These are phyloP conservation scores for Diospyros lotus DNA, from an alignment of 148 eudicot genomes.

Conservation along the genomic window DNA sequence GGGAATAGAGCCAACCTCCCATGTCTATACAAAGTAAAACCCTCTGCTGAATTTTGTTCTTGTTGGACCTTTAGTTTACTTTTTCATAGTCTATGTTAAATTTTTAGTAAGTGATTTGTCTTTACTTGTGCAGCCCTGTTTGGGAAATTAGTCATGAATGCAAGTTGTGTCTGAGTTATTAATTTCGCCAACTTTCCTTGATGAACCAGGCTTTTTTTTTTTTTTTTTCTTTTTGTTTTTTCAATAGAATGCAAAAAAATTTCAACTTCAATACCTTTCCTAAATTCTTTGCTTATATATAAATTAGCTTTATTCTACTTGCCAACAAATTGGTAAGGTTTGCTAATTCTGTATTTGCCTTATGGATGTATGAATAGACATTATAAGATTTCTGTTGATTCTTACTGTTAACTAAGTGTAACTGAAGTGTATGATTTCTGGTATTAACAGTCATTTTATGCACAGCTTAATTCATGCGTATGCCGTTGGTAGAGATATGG, in stretches of 20 bases:
- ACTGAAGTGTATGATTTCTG: constrained; percentile 3
- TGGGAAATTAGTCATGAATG: neutral
- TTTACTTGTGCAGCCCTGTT: neutral
- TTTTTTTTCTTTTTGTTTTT: neutral
- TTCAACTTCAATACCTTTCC: neutral
- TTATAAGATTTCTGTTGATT: neutral
- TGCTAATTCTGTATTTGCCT: neutral
- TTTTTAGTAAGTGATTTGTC: neutral
- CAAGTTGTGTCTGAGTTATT: neutral
- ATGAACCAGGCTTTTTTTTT: neutral
- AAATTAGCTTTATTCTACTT: neutral
- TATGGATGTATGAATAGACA: neutral
- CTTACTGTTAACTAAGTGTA: neutral
- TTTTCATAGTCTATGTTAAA: neutral
- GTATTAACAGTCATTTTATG: constrained; percentile 27
- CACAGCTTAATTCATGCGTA: constrained; percentile 94
- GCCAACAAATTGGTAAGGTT: constrained; percentile 2
- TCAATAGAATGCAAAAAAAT: neutral
- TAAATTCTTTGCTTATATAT: neutral
- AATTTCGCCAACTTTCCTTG: neutral
- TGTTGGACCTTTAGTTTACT: neutral
- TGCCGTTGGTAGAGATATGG: constrained; percentile 95
- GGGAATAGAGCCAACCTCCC: constrained; percentile 90
- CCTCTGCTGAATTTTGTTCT: constrained; percentile 7
- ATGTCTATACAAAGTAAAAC: constrained; percentile 74